These are phyloP conservation scores for Nakazawaea sp. DNA, from an alignment of 805 yeast genomes.

Conservation along the genomic window DNA sequence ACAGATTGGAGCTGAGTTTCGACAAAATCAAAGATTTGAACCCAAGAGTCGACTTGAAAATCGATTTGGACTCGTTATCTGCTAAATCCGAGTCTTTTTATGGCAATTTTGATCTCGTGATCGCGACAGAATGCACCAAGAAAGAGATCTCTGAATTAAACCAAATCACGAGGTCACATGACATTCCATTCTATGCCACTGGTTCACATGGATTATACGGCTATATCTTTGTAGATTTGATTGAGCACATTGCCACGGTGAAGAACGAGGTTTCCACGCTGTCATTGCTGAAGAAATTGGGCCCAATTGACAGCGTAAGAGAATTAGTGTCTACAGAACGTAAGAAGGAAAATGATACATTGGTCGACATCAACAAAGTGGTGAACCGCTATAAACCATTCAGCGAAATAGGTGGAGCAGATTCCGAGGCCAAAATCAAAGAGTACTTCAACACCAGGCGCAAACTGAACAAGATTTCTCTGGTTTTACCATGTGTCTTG, in stretches of 20 bases:
- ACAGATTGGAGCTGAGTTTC: constrained; percentile 47
- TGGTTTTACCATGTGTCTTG: constrained; percentile 51
- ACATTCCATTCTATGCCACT: constrained; percentile 62
- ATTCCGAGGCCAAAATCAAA: constrained; percentile 26
- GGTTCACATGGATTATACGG: constrained; percentile 80
- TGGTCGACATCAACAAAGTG: constrained; percentile 29
- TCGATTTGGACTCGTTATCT: constrained; percentile 28
- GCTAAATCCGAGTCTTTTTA: constrained; percentile 30
- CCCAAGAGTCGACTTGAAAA: constrained; percentile 60
- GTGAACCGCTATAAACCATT: constrained; percentile 31
- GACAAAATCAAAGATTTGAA: constrained; percentile 65
- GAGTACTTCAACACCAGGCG: constrained; percentile 21
- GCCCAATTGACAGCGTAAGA: constrained; percentile 35
- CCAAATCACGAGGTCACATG: constrained; percentile 42
- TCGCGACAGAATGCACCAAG: constrained; percentile 60
- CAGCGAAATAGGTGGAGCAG: constrained; percentile 26
- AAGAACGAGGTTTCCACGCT: constrained; percentile 32
- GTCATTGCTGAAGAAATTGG: constrained; percentile 41
- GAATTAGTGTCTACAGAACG: constrained; percentile 33
- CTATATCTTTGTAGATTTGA: constrained; percentile 71
- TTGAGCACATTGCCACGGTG: constrained; percentile 53
- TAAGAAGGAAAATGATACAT: constrained; percentile 28
- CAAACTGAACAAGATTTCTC: constrained; percentile 43
- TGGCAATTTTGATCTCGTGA: constrained; percentile 56
- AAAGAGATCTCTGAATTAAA: constrained; percentile 42